Conservation (phyloP, 768 basidiomycete species). For the Xerocomus spinulosus region DNA sequence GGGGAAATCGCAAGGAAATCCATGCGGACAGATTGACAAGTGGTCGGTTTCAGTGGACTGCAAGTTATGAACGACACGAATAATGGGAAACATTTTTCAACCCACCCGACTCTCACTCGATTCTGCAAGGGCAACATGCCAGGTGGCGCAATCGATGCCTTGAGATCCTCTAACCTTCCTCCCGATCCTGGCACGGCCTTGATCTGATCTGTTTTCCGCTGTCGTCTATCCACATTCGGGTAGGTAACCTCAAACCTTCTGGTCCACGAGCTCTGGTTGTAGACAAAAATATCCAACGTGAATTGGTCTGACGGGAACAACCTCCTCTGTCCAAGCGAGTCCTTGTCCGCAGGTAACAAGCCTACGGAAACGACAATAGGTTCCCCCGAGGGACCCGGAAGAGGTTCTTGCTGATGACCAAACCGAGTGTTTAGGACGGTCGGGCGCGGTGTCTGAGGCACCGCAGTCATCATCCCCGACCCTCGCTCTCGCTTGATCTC, state of each 20-base stretch:
- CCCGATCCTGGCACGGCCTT: slow-evolving; percentile 12
- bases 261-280: slow-evolving; percentile 73
- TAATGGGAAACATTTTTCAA: slow-evolving; percentile 10
- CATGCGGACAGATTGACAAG: slow-evolving; percentile 85
- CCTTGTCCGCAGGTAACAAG: slow-evolving; percentile 28
- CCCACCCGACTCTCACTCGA: slow-evolving; percentile 75
- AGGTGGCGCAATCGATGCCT: slow-evolving; percentile 35
- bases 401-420: slow-evolving; percentile 25
- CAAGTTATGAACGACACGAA: slow-evolving; percentile 1
- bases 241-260: slow-evolving; percentile 74
- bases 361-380: slow-evolving; percentile 71
- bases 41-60: slow-evolving; percentile 74
- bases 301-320: slow-evolving; percentile 75
- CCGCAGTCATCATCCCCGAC: slow-evolving; percentile 24
- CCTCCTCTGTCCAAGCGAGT: slow-evolving; percentile 32
- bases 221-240: slow-evolving; percentile 49
- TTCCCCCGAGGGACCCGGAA: slow-evolving; percentile 36
- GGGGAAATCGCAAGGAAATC: slow-evolving; percentile 76
- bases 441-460: slow-evolving; percentile 56
- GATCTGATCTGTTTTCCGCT: slow-evolving; percentile 33
- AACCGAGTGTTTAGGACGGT: slow-evolving; percentile 40
- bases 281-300: slow-evolving; percentile 82
- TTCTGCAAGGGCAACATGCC: slow-evolving; percentile 76
- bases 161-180: slow-evolving; percentile 26
- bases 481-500: slow-evolving; percentile 65